These are phyloP conservation scores for Hanseniaspora osmophila DNA, from an alignment of 805 yeast genomes.

Conservation along the genomic window DNA sequence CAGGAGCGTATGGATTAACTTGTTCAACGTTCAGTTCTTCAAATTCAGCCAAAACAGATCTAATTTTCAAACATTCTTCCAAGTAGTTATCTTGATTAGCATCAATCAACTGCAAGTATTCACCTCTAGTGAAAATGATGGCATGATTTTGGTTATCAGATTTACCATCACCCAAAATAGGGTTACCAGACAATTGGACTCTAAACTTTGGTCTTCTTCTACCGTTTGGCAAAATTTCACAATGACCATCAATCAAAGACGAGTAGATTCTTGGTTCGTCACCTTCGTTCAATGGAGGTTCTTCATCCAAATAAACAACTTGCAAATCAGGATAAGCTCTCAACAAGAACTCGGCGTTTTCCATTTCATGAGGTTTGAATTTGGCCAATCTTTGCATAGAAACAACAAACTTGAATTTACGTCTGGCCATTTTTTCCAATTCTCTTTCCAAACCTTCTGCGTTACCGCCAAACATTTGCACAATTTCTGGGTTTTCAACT, in stretches of 20 bases:
- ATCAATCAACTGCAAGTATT: conserved; percentile 70
- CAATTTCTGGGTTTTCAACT: conserved; percentile 89
- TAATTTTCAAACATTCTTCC: conserved; percentile 73
- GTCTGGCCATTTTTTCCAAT: conserved; percentile 75
- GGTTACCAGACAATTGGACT: conserved; percentile 70
- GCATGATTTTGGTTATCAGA: conserved; percentile 81
- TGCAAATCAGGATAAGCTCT: conserved; percentile 76
- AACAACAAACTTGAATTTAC: conserved; percentile 69
- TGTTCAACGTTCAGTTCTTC: conserved; percentile 67
- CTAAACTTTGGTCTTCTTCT: conserved; percentile 65
- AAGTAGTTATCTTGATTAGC: conserved; percentile 78
- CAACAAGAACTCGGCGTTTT: conserved; percentile 66
- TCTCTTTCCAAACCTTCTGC: conserved; percentile 94
- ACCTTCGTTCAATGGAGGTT: conserved; percentile 58
- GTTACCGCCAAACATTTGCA: conserved; percentile 96
- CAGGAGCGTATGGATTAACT: conserved; percentile 71
- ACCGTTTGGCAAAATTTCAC: conserved; percentile 58
- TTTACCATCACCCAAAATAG: conserved; percentile 79
- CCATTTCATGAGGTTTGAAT: conserved; percentile 61
- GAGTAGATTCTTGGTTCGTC: conserved; percentile 63
- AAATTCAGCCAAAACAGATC: conserved; percentile 71
- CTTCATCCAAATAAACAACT: conserved; percentile 91
- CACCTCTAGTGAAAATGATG: conserved; percentile 69
- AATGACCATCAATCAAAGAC: conserved; percentile 68
- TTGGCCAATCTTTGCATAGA: conserved; percentile 75